Evolutionary conservation across 345 rosid species (phyloP).

Genomic region (Fremontodendron californicum): DNA sequence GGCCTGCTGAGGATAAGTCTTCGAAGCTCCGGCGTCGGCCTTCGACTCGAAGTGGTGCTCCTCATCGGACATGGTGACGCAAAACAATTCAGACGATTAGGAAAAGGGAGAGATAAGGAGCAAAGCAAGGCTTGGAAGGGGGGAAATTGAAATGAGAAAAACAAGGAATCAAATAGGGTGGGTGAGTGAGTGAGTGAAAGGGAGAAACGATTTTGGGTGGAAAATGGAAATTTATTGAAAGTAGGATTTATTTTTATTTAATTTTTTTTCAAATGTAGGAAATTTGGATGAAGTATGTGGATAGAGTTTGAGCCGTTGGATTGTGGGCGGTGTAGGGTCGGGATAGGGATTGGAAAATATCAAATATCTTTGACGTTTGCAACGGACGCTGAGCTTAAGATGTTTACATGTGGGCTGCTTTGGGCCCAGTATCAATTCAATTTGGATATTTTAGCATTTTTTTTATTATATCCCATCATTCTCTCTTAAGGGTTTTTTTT

Average conservation of each 20-base stretch:
- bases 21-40: constrained; percentile 70
- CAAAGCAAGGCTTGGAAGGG: background rate
- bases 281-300: background rate
- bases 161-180: rapidly evolving
- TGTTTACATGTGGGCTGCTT: background rate
- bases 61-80: constrained; percentile 52
- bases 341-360: too few species aligned
- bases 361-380: background rate
- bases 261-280: background rate
- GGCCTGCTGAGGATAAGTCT: constrained; percentile 66
- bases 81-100: background rate
- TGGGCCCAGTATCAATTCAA: background rate
- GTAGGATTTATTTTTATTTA: background rate
- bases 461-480: too few species aligned
- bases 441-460: too few species aligned
- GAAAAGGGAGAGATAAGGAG: background rate
- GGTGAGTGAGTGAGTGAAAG: background rate
- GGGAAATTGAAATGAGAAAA: background rate
- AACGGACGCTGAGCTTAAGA: background rate
- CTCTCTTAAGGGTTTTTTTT: too few species aligned
- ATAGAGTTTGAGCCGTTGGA: background rate
- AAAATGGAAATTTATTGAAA: background rate
- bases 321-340: too few species aligned
- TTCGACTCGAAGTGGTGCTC: constrained; percentile 68
- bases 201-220: background rate